These are phyloP conservation scores for Pseudopithomyces maydicus DNA, from an alignment of 2,329 filamentous ascomycete species.

Conservation along the genomic window DNA sequence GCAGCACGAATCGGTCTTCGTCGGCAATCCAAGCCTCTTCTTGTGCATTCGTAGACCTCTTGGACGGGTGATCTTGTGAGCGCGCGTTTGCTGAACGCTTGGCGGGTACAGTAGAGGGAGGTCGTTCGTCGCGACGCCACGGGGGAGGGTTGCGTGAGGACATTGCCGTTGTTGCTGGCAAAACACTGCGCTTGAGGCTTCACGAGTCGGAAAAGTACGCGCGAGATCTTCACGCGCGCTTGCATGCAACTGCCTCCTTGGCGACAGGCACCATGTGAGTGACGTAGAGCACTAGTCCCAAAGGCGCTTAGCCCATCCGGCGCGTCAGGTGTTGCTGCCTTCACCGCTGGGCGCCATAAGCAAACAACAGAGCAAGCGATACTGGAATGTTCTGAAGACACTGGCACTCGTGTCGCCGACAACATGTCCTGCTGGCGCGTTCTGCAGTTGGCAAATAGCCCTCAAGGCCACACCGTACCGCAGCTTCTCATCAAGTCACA, in stretches of 20 bases:
- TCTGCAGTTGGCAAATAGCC: slow-evolving; percentile 31
- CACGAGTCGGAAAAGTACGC: neutral
- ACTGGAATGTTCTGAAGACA: neutral
- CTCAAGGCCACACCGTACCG: slow-evolving; percentile 50
- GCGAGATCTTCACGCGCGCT: neutral
- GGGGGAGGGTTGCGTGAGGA: slow-evolving; percentile 39
- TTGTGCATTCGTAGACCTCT: slow-evolving; percentile 52
- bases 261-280: neutral
- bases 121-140: slow-evolving; percentile 34
- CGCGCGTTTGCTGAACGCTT: slow-evolving; percentile 53
- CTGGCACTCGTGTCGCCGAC: neutral
- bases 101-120: slow-evolving; percentile 41
- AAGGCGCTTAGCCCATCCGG: neutral
- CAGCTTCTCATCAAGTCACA: slow-evolving; percentile 66
- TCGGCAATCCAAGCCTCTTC: slow-evolving; percentile 79
- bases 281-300: slow-evolving; percentile 10
- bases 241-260: slow-evolving; percentile 1
- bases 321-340: slow-evolving; percentile 15
- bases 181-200: neutral
- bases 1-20: slow-evolving; percentile 93
- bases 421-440: slow-evolving; percentile 43
- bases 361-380: neutral
- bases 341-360: neutral
- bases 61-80: slow-evolving; percentile 44
- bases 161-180: slow-evolving; percentile 21